Conservation (phyloP, 1,284 basidiomycete species). For the Omphalotus olearius region DNA sequence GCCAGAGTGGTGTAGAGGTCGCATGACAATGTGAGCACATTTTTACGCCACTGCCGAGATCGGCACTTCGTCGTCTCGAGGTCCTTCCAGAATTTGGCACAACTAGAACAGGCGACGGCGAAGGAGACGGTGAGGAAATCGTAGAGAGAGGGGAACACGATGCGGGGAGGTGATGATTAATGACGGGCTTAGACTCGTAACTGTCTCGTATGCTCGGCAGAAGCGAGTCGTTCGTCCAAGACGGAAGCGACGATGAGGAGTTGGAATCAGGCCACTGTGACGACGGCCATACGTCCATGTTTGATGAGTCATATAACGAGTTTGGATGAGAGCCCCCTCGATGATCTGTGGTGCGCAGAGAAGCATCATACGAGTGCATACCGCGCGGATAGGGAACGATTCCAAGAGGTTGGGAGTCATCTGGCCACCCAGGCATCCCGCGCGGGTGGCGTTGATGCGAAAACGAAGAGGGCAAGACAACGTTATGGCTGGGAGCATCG, state of each 20-base stretch:
- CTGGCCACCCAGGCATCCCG: not conserved
- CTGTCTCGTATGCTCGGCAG: not conserved
- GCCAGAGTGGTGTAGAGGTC: slow-evolving; percentile 45
- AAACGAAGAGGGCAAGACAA: not conserved
- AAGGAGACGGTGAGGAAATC: slow-evolving; percentile 12
- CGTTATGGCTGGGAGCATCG: not conserved
- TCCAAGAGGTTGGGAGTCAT: not conserved
- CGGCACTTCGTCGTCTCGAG: slow-evolving; percentile 23
- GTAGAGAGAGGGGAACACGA: slow-evolving; percentile 10
- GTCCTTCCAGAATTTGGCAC: not conserved
- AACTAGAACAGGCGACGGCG: slow-evolving; percentile 5
- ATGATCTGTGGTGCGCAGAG: slow-evolving; percentile 5
- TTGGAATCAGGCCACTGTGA: slow-evolving; percentile 1
- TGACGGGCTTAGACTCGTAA: slow-evolving; percentile 6
- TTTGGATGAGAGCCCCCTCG: not conserved
- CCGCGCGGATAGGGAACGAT: not conserved
- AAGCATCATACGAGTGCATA: not conserved
- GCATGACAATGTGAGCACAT: slow-evolving; percentile 44
- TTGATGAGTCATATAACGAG: not conserved
- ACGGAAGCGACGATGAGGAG: not conserved
- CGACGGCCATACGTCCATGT: slow-evolving; percentile 1
- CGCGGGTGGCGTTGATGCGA: not conserved
- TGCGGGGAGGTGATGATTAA: not conserved
- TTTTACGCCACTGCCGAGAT: slow-evolving; percentile 28
- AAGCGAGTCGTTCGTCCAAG: slow-evolving; percentile 2